Percentiles rank a stretch among this genome's conserved stretches.
Evolutionary conservation across 2,329 filamentous ascomycete genomes (phyloP).

Genomic region (Furcasterigmium sp.): DNA sequence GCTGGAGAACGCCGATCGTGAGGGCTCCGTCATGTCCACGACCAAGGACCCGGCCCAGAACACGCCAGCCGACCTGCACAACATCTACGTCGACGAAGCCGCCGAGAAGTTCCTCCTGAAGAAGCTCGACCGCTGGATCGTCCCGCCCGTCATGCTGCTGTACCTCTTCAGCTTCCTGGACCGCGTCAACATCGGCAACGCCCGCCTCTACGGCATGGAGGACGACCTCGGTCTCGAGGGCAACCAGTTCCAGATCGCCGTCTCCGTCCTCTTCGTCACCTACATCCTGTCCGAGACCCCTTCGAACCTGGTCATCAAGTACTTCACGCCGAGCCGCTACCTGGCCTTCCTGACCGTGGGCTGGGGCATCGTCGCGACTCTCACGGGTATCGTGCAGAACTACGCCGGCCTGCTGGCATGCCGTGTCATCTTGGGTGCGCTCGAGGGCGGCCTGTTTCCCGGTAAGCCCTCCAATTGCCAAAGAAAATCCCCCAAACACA

Average conservation of each 20-base stretch:
- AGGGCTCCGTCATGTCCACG: background rate
- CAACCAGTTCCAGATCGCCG: constrained; percentile 46
- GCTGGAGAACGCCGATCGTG: background rate
- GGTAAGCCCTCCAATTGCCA: constrained; percentile 26
- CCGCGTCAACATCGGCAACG: constrained; percentile 19
- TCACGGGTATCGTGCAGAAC: constrained; percentile 37
- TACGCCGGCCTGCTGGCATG: constrained; percentile 32
- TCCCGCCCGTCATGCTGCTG: constrained; percentile 62
- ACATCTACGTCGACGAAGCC: background rate
- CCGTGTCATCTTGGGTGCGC: constrained; percentile 37
- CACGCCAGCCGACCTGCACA: background rate
- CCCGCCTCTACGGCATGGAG: constrained; percentile 18
- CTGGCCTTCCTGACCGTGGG: constrained; percentile 31
- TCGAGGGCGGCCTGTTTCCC: constrained; percentile 42
- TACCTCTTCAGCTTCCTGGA: constrained; percentile 22
- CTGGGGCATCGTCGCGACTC: constrained; percentile 42
- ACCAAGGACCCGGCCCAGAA: background rate
- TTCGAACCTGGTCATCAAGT: constrained; percentile 34
- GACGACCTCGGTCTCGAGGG: constrained; percentile 21
- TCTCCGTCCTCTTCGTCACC: constrained; percentile 25
- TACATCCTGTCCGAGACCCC: constrained; percentile 34
- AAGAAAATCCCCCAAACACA: too few relatives aligned
- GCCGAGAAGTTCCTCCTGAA: constrained; percentile 51
- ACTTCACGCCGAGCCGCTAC: constrained; percentile 29
- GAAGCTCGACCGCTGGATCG: constrained; percentile 59